Percentiles rank a stretch among this genome's conserved stretches.
phyloP scores from a whole-genome alignment of 2,329 filamentous ascomycete species.

The Alternaria metachromatica region DNA sequence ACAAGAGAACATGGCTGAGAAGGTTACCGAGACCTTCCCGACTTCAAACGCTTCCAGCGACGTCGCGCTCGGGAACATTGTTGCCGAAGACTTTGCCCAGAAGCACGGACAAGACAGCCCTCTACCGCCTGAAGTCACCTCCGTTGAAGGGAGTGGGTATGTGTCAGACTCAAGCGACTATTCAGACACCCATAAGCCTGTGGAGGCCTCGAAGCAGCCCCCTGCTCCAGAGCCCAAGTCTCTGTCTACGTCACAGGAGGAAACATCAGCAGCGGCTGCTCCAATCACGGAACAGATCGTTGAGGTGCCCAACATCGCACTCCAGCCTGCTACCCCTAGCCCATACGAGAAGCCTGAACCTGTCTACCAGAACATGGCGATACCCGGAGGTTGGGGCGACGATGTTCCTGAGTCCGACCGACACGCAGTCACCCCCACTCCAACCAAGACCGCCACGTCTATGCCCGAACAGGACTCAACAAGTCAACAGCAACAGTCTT shows the following conservation, averaged over 20 bases:
- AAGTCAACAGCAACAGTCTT: background rate
- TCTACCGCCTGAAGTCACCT: constrained; percentile 73
- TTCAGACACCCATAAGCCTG: constrained; percentile 17
- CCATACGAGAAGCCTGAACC: constrained; percentile 34
- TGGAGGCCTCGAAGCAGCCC: constrained; percentile 14
- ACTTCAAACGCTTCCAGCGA: constrained; percentile 65
- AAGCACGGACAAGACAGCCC: constrained; percentile 62
- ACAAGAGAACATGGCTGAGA: constrained; percentile 59
- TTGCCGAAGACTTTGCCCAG: constrained; percentile 62
- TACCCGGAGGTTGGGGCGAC: constrained; percentile 42
- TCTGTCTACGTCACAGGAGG: constrained; percentile 26
- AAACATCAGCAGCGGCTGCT: constrained; percentile 10
- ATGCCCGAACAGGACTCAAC: constrained; percentile 7
- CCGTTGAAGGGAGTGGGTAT: constrained; percentile 70
- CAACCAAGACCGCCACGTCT: background rate
- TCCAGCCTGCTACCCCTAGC: constrained; percentile 47
- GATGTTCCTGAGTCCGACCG: constrained; percentile 29
- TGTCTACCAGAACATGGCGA: constrained; percentile 31
- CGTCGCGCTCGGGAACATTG: constrained; percentile 62
- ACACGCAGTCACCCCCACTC: background rate
- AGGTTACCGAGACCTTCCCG: constrained; percentile 56
- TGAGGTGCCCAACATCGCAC: constrained; percentile 42
- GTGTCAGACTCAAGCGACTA: constrained; percentile 62
- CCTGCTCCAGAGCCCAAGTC: constrained; percentile 37
- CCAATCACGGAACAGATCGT: constrained; percentile 17